phyloP scores from a whole-genome alignment of 371 early-diverging fungal species.

The Saksenaea oblongispora region DNA sequence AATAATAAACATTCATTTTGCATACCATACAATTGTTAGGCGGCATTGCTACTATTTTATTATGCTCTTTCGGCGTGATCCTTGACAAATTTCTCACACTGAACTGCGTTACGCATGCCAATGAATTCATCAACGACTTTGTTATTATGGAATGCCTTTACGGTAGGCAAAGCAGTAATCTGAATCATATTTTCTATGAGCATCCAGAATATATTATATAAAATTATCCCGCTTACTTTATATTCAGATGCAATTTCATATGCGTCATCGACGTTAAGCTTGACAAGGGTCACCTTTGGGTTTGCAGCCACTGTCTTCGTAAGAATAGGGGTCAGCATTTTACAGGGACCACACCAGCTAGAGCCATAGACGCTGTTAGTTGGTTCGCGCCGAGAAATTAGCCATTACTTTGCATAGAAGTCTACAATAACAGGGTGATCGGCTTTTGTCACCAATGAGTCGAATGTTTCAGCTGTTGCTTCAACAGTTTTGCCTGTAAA shows the following conservation, averaged over 20 bases:
- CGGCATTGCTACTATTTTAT: neutral
- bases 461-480: constrained; percentile 48
- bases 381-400: neutral
- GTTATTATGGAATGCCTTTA: constrained; percentile 68
- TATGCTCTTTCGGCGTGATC: constrained; percentile 36
- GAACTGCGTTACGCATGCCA: constrained; percentile 55
- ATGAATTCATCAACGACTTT: constrained; percentile 65
- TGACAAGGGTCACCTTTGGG: constrained; percentile 69
- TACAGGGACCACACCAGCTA: constrained; percentile 88
- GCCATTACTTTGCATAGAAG: constrained; percentile 69
- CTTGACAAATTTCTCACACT: constrained; percentile 62
- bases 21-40: neutral
- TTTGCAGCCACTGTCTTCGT: constrained; percentile 60
- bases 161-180: constrained; percentile 77
- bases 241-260: constrained; percentile 61
- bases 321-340: constrained; percentile 69
- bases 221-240: constrained; percentile 26
- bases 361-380: too few relatives aligned
- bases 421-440: constrained; percentile 77
- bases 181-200: constrained; percentile 12
- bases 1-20: neutral
- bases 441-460: constrained; percentile 51
- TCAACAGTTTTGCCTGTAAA: constrained; percentile 53
- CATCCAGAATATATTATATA: neutral
- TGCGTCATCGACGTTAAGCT: constrained; percentile 71